Conservation (phyloP, 2,329 filamentous ascomycete species). For the Epichloe amarillans region DNA sequence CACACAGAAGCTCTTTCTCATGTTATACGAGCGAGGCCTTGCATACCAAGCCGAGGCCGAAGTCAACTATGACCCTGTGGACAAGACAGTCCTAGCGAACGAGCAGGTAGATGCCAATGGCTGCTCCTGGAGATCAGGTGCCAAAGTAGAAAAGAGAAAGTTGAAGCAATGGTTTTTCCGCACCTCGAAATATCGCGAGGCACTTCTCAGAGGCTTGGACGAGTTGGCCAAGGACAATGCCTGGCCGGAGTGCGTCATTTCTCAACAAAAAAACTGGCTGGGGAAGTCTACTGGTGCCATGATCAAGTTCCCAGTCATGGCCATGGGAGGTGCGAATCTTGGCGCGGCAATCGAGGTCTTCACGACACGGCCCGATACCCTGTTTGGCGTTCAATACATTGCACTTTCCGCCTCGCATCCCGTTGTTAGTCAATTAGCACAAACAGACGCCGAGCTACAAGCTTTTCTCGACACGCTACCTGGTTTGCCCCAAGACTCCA, state of each 20-base stretch:
- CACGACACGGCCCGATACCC: conserved; percentile 73
- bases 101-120: conserved; percentile 86
- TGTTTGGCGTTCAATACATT: conserved; percentile 79
- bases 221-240: conserved; percentile 45
- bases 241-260: conserved; percentile 73
- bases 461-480: conserved; percentile 54
- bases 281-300: conserved; percentile 59
- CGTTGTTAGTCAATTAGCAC: conserved; percentile 48
- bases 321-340: conserved; percentile 25
- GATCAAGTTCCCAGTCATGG: conserved; percentile 54
- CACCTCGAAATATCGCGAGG: conserved; percentile 66
- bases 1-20: conserved; percentile 73
- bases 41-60: conserved; percentile 74
- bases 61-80: conserved; percentile 84
- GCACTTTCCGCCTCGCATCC: conserved; percentile 65
- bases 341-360: conserved; percentile 54
- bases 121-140: conserved; percentile 75
- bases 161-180: conserved; percentile 85
- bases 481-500: conserved; percentile 39
- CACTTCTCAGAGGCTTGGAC: conserved; percentile 58
- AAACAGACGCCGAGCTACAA: conserved; percentile 46
- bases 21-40: conserved; percentile 58
- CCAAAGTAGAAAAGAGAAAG: conserved; percentile 64
- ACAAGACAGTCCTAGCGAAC: conserved; percentile 81
- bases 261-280: conserved; percentile 82